Evolutionary conservation across 106 monocot genomes (phyloP), one percentile per base, ranked within the genome.

Genomic region (Allium sativum): DNA sequence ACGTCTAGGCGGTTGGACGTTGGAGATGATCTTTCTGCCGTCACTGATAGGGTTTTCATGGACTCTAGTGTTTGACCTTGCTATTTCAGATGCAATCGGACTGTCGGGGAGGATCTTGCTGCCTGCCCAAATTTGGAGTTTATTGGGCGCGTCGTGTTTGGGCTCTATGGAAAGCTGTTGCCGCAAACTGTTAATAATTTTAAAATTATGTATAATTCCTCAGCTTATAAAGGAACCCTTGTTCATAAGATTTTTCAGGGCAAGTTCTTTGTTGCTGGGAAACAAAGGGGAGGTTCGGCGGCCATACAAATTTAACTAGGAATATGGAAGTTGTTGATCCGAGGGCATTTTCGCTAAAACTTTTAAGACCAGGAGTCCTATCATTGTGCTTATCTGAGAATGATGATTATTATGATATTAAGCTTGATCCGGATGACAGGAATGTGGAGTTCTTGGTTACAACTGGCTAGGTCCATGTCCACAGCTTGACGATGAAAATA

Each of bases 391-490:
- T 96, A 42, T 74, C 78, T 10, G 79, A 82, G 70, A 96, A 96
- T 55, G 96, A 96, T 31, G 96, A 96, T 45, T 87, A 87, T 31
- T 87, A 96, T 7, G 87, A 80, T 45, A 62, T 96, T 42, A 96
- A 75, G 77, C 73, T 96, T 50, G 73, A 96, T 62, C 82, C 96
- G 0, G 74, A 78, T 16, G 90, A 96, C 61, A 66, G 78, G 77
- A 96, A 91, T 72, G 80, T 96, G 48, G 90, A 96, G 74, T 96
- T 90, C 77, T 66, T 90, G 73, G 84, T 96, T 45, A 96, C 90
- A 6, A 96, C 96, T 0, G 96, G 11, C 96, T 90, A 0, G 96
- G 82, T 1, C 90, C 90, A 12, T 87, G 87, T 65, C 96, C 96
- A 9, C 62, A 82, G 73, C 90, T 96, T 45, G 96, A 96, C 46